A percentile compares a stretch with the other conserved stretches of the same genome.
phyloP scores from a whole-genome alignment of 2,329 filamentous ascomycete species.

The Coleophoma crateriformis region DNA sequence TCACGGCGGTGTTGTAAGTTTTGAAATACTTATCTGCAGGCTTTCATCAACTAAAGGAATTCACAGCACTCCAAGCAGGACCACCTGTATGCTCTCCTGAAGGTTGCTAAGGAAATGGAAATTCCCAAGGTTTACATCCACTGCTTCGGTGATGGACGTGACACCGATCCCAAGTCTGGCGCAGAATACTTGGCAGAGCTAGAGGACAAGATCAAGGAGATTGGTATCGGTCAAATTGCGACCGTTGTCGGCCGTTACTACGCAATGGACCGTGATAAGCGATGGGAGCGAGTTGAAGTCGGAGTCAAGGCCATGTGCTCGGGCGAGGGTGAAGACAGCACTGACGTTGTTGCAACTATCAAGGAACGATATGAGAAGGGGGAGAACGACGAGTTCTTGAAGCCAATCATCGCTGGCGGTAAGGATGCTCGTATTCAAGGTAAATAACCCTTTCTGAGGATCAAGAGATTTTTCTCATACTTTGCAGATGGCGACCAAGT shows the following conservation, averaged over 20 bases:
- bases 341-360: conserved; percentile 80
- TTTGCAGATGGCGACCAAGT: conserved; percentile 77
- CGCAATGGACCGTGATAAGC: conserved; percentile 99
- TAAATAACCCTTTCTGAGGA: conserved; percentile 29
- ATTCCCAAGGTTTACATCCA: conserved; percentile 95
- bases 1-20: conserved; percentile 79
- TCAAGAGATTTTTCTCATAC: not conserved
- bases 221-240: conserved; percentile 81
- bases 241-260: conserved; percentile 96
- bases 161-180: conserved; percentile 95
- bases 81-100: conserved; percentile 81
- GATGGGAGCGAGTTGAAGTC: conserved; percentile 91
- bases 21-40: not conserved
- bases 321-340: conserved; percentile 81
- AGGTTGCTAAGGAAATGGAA: conserved; percentile 81
- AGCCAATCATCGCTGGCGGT: conserved; percentile 92
- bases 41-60: conserved; percentile 8
- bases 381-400: conserved; percentile 96
- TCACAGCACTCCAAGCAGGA: conserved; percentile 83
- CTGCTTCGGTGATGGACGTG: conserved; percentile 97
- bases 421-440: conserved; percentile 80
- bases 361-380: conserved; percentile 81
- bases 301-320: conserved; percentile 77
- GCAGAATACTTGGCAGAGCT: conserved; percentile 84
- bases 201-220: conserved; percentile 72